These are phyloP conservation scores for Trichophyton rubrum DNA, from an alignment of 2,329 filamentous ascomycete genomes.

Conservation along the genomic window DNA sequence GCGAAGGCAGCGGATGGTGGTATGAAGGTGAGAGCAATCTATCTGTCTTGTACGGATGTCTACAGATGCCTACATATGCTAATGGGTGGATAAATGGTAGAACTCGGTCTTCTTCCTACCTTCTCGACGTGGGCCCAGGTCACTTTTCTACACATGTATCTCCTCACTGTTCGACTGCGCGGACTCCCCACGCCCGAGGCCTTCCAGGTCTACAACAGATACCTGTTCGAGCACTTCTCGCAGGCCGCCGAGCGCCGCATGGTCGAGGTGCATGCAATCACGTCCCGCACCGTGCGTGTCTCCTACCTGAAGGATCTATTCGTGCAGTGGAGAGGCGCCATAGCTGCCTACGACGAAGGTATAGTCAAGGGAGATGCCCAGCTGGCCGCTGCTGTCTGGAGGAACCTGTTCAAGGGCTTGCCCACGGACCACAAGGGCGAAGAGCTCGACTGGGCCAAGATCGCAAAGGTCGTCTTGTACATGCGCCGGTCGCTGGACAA, in stretches of 20 bases:
- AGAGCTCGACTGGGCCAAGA: constrained; percentile 47
- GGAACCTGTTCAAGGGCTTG: constrained; percentile 74
- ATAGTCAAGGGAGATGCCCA: constrained; percentile 36
- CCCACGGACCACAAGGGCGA: constrained; percentile 29
- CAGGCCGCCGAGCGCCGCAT: constrained; percentile 58
- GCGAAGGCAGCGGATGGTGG: constrained; percentile 64
- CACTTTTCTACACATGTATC: constrained; percentile 91
- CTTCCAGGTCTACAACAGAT: constrained; percentile 69
- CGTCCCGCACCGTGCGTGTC: constrained; percentile 43
- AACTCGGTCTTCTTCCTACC: constrained; percentile 65
- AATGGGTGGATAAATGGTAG: constrained; percentile 33
- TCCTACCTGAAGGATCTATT: constrained; percentile 74
- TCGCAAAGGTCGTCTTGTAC: constrained; percentile 52
- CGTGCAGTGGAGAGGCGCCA: constrained; percentile 77
- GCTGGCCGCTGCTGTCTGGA: constrained; percentile 63
- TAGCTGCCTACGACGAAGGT: constrained; percentile 51
- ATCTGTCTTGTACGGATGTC: not conserved
- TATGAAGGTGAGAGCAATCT: constrained; percentile 49
- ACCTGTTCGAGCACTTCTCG: constrained; percentile 86
- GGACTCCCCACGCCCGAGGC: constrained; percentile 55
- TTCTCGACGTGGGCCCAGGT: constrained; percentile 96
- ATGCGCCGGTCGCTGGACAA: constrained; percentile 46
- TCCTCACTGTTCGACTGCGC: constrained; percentile 71
- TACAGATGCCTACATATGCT: not conserved
- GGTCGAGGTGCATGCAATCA: constrained; percentile 36